Base-by-base conservation (phyloP, 225 moss, liverwort and hornwort species). In the Lunularia cruciata region DNA sequence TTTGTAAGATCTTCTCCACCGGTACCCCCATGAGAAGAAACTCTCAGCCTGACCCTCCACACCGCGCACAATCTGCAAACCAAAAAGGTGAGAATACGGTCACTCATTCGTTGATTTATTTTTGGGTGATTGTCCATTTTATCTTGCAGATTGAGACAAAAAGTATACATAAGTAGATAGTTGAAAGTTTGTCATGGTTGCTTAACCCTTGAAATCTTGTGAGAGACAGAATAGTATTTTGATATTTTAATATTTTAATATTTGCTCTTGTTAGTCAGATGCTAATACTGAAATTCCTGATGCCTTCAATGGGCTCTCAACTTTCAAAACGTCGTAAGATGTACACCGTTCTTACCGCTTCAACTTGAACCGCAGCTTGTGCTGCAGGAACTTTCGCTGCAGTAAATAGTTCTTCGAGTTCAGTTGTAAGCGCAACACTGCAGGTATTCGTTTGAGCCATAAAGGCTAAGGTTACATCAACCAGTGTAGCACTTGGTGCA, bases 1-100 rank as follows among this genome's bases (percentile, higher is more conserved):
- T 42, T 76, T 82, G 55, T 96, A 96, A 7, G 92, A 74, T 72
- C 67, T 84, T 76, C 96, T 84, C 92, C 92, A 96, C 35, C 92
- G 90, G 45, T 96, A 96, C 28, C 96, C 96, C 92, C 92, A 96
- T 18, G 85, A 67, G 70, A 81, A 96, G 39, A 90, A 80, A 59
- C 76, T 77, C 38, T 70, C 26, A 71, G 89, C 63, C 20, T 82
- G 75, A 9, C 45, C 30, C 0, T 76, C 4, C 39, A 89, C 63
- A 56, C 90, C 96, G 8, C 47, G 27, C 6, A 96, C 48, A 67
- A 96, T 90, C 96, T 96, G 70, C 13, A 47, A 38, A 47, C 25
- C 25, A 37, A 37, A 45, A 62, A 30, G 35, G 8, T 42, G 27
- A 25, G n/a, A n/a, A n/a, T n/a, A n/a, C n/a, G n/a, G n/a, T n/a